A percentile compares a stretch with the other conserved stretches of the same genome.
These are phyloP conservation scores for Aspergillus avenaceus DNA, from an alignment of 495 filamentous ascomycete species.

Conservation along the genomic window DNA sequence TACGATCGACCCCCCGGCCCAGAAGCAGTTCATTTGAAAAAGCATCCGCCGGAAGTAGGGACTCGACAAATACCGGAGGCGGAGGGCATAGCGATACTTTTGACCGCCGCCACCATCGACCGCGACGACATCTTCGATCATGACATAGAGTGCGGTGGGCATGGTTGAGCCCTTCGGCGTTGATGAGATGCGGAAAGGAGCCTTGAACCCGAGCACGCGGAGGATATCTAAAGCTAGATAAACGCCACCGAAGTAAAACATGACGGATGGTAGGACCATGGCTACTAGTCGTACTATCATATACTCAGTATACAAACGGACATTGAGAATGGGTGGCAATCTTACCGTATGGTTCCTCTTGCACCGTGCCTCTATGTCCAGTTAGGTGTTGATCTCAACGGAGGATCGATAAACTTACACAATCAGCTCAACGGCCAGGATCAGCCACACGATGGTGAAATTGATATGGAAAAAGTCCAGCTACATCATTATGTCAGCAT, in stretches of 20 bases:
- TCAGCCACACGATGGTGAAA: slow-evolving; percentile 50
- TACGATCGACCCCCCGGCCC: slow-evolving; percentile 59
- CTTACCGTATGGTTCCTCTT: slow-evolving; percentile 34
- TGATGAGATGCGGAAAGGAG: slow-evolving; percentile 70
- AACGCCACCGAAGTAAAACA: slow-evolving; percentile 56
- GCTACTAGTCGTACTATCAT: slow-evolving; percentile 53
- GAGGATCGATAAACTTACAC: slow-evolving; percentile 32
- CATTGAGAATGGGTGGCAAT: background rate
- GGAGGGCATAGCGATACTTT: slow-evolving; percentile 60
- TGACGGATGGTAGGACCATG: slow-evolving; percentile 56
- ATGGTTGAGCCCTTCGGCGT: slow-evolving; percentile 63
- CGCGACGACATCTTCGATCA: slow-evolving; percentile 77
- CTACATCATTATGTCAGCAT: slow-evolving; percentile 22
- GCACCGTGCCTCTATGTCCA: slow-evolving; percentile 36
- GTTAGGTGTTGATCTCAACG: no score
- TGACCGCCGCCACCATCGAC: slow-evolving; percentile 73
- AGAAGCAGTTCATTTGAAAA: slow-evolving; percentile 69
- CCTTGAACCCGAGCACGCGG: slow-evolving; percentile 37
- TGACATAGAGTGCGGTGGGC: slow-evolving; percentile 66
- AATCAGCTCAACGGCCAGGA: slow-evolving; percentile 50
- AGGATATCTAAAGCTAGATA: slow-evolving; percentile 49
- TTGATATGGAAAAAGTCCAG: slow-evolving; percentile 64
- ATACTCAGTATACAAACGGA: slow-evolving; percentile 20
- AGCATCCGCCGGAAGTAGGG: slow-evolving; percentile 69
- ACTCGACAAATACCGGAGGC: slow-evolving; percentile 65